phyloP scores from a whole-genome alignment of 2,329 filamentous ascomycete genomes.

The Cercospora berteroae region DNA sequence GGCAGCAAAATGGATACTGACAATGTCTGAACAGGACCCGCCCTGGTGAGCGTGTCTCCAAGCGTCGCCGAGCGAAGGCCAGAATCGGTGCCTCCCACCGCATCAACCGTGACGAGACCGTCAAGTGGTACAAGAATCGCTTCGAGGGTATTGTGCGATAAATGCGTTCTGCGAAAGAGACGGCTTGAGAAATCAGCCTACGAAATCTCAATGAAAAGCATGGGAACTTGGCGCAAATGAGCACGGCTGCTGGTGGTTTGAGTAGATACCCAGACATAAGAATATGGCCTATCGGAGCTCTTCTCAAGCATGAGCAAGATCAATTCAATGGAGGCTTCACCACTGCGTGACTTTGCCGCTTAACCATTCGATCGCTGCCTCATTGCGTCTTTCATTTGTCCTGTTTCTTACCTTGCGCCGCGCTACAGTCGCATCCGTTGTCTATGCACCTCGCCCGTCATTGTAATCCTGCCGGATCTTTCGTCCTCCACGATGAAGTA shows the following conservation, averaged over 20 bases:
- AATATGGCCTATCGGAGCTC: slow-evolving; percentile 41
- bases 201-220: slow-evolving; percentile 23
- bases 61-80: slow-evolving; percentile 86
- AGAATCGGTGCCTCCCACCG: slow-evolving; percentile 83
- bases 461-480: too few relatives aligned
- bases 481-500: too few relatives aligned
- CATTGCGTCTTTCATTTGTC: slow-evolving; percentile 21
- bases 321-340: slow-evolving; percentile 39
- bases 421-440: too few relatives aligned
- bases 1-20: slow-evolving; percentile 11
- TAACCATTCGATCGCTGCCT: slow-evolving; percentile 40
- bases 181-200: slow-evolving; percentile 13
- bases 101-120: slow-evolving; percentile 90
- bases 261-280: slow-evolving; percentile 31
- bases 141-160: slow-evolving; percentile 99
- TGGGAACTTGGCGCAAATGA: slow-evolving; percentile 28
- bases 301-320: slow-evolving; percentile 38
- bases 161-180: slow-evolving; percentile 44
- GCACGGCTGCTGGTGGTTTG: slow-evolving; percentile 27
- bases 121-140: slow-evolving; percentile 96
- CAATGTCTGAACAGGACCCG: slow-evolving; percentile 65
- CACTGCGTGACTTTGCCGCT: slow-evolving; percentile 34
- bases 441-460: background rate
- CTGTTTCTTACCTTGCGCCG: too few relatives aligned
- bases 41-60: slow-evolving; percentile 95